Percentiles rank a stretch among this genome's conserved stretches.
These are phyloP conservation scores for Monosporascus sp. DNA, from an alignment of 2,329 filamentous ascomycete species.

Conservation along the genomic window DNA sequence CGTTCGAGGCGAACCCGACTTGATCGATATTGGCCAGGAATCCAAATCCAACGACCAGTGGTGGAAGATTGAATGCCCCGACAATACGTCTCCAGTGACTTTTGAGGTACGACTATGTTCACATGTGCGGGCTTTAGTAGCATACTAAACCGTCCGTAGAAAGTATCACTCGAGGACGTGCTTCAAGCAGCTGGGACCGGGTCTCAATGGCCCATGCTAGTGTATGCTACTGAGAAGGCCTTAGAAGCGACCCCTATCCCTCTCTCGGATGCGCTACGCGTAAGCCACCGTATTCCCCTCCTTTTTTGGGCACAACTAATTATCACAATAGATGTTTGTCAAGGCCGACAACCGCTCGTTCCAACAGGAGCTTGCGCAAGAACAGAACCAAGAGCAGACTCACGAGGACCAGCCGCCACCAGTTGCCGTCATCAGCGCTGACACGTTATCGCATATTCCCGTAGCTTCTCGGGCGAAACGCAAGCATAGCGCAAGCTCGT, in stretches of 20 bases:
- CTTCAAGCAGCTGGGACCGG: conserved; percentile 42
- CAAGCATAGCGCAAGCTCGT: conserved; percentile 23
- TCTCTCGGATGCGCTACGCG: conserved; percentile 34
- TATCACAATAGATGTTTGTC: conserved; percentile 38
- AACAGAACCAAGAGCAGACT: conserved; percentile 19
- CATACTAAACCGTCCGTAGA: conserved; percentile 30
- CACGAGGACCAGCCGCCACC: not conserved
- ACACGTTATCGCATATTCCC: conserved; percentile 11
- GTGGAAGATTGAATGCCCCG: conserved; percentile 47
- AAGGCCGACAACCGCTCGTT: conserved; percentile 48
- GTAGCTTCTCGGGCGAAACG: conserved; percentile 11
- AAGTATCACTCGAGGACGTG: conserved; percentile 39
- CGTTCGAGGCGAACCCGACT: conserved; percentile 33
- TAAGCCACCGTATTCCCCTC: conserved; percentile 13
- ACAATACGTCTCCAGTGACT: conserved; percentile 36
- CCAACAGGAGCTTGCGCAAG: conserved; percentile 40
- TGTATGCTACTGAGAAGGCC: conserved; percentile 50
- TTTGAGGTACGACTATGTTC: conserved; percentile 37
- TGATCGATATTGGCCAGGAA: conserved; percentile 36
- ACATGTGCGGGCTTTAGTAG: not conserved
- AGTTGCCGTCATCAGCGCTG: conserved; percentile 8
- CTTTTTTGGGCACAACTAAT: not conserved
- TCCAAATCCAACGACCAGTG: conserved; percentile 40
- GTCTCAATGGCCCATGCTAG: conserved; percentile 40
- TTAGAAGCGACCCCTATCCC: conserved; percentile 28